Evolutionary conservation across 208 protist species (phyloP).

Genomic region (Spongospora subterranea): DNA sequence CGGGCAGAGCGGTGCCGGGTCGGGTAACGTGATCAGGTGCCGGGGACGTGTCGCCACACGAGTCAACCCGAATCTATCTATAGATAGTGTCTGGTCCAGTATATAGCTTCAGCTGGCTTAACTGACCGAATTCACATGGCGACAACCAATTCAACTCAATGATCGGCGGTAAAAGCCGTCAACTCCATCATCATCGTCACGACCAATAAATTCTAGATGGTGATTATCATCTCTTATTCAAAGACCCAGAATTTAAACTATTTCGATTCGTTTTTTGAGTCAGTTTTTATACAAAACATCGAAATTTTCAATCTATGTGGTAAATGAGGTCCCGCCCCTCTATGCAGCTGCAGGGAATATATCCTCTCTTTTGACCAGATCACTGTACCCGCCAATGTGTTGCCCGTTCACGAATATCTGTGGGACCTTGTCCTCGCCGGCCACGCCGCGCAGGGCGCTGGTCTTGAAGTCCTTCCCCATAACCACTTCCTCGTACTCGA

Average conservation of each 20-base stretch:
- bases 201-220: neutral
- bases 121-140: too few species aligned
- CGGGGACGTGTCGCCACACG: too few species aligned
- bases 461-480: neutral
- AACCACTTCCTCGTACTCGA: neutral
- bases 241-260: neutral
- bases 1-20: too few species aligned
- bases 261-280: neutral
- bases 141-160: too few species aligned
- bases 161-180: neutral
- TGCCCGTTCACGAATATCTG: constrained; percentile 38
- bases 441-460: neutral
- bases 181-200: neutral
- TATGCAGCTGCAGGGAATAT: neutral
- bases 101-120: too few species aligned
- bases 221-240: neutral
- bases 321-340: too few species aligned
- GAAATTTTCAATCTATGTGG: too few species aligned
- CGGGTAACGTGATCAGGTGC: too few species aligned
- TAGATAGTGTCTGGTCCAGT: too few species aligned
- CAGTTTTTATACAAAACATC: neutral
- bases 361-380: neutral
- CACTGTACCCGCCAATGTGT: constrained; percentile 43
- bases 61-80: too few species aligned
- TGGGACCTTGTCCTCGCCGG: neutral